Evolutionary conservation across 1,284 basidiomycete species (phyloP), one percentile per base, ranked within the genome.

Genomic region (Heliocybe sulcata): DNA sequence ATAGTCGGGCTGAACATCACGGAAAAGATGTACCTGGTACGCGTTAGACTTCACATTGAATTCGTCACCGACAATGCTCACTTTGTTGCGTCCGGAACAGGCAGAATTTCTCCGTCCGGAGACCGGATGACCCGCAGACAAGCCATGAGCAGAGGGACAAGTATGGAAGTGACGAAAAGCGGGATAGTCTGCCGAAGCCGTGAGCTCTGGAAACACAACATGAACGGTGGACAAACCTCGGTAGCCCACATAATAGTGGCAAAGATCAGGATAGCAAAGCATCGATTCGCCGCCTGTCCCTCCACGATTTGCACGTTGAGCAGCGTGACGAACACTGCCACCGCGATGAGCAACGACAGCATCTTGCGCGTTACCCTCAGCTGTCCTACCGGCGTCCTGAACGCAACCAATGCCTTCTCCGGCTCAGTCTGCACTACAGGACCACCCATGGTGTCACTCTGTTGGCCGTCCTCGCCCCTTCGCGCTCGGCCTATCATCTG

Each of bases 171-270:
- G 23, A 97, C 94, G 64, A 99, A 99, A 2, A 99, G 79, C 2
- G 96, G 95, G 53, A 99, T 94, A 20, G 94, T 94, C 90, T 93
- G 63, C n/a, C 58, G 35, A 31, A 19, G 33, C 1, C 35, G 54
- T 23, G 63, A 45, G n/a, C 42, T n/a, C n/a, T n/a, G n/a, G n/a
- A n/a, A n/a, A n/a, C n/a, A n/a, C n/a, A n/a, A n/a, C 14, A 31
- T 53, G 16, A 52, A 22, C 23, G 23, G 3, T 29, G 19, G 3
- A 53, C 33, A 20, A 60, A 90, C 92, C 82, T 99, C 96, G 9
- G 94, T 91, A 10, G 95, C 95, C 97, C 96, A 99, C 52, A 98
- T 73, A 42, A 98, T 81, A 8, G 95, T 98, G 61, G 93, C 94
- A 63, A 98, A 93, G 1, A 90, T 77, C 53, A 99, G 73, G 60